Base-by-base conservation (phyloP, 176 grass and related monocot genomes). In the Triticum timopheevii region DNA sequence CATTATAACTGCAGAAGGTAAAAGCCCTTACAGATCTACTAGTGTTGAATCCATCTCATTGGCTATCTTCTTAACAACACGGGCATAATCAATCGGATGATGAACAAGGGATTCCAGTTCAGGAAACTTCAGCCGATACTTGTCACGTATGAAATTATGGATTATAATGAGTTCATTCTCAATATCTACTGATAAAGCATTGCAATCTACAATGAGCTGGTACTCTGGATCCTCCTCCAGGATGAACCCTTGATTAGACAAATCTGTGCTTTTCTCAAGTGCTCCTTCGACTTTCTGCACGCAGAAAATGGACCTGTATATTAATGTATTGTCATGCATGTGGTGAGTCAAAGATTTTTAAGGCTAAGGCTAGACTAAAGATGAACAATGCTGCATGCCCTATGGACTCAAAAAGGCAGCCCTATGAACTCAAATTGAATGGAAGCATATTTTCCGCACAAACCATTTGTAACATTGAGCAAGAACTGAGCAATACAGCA, bases 161-260 rank as follows among this genome's bases (percentile, higher is more conserved):
- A 98, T 95, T 89, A 98, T 98, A 73, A 92, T 89, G 76, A 95
- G 95, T 65, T 95, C 95, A 88, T 98, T 95, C 70, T 98, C 95
- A 77, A 93, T 95, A 62, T 98, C 91, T 13, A 95, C 95, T 47
- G 95, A 98, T 64, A 98, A 88, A 39, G 93, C 73, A 85, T 98
- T 98, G 84, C 91, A 95, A 83, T 95, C 89, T 13, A 95, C 95
- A 83, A 95, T 97, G 68, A 97, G 90, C 80, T 97, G 95, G 79
- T 97, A 94, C 39, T 93, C 92, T 34, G 90, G 90, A 85, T 97
- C 95, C 71, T 97, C 90, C 63, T 97, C 90, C 23, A 97, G 80
- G 30, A 91, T 90, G 82, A 82, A 85, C 33, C 83, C 84, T 84
- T 94, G 86, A 88, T 47, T 84, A 65, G 86, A 92, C 19, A 87